A percentile compares a stretch with the other conserved stretches of the same genome.
Conservation (phyloP, 2,329 filamentous ascomycete genomes). For the Aspergillus udagawae region DNA sequence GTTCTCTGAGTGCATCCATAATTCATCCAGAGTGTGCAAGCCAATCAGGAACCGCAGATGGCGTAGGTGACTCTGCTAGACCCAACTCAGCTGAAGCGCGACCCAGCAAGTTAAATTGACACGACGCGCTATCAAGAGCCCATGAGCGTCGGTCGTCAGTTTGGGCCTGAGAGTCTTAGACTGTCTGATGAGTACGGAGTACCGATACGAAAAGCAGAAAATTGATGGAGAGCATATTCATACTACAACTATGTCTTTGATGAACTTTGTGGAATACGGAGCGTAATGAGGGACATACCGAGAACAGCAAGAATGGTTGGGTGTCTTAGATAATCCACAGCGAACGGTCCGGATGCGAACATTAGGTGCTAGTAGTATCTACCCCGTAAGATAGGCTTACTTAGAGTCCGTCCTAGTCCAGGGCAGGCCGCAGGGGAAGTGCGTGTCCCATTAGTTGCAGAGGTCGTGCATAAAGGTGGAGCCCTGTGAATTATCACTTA, state of each 20-base stretch:
- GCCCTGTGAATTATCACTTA: neutral
- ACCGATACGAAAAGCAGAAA: neutral
- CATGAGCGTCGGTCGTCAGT: slow-evolving; percentile 1
- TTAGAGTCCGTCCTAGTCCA: neutral
- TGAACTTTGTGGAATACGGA: neutral
- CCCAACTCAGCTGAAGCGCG: slow-evolving; percentile 7
- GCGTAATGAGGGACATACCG: neutral
- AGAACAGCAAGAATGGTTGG: neutral
- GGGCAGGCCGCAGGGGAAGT: neutral
- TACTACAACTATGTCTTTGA: neutral
- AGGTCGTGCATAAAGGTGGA: neutral
- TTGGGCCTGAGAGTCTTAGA: neutral
- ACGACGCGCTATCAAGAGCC: slow-evolving; percentile 14
- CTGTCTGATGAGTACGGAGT: neutral
- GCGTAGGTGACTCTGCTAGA: neutral
- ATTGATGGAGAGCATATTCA: neutral
- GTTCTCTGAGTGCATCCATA: neutral
- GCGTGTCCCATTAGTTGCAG: neutral
- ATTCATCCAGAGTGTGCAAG: neutral
- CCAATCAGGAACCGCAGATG: neutral
- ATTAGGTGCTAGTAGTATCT: neutral
- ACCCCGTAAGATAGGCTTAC: neutral
- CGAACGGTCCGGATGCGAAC: slow-evolving; percentile 2
- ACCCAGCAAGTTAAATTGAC: slow-evolving; percentile 15
- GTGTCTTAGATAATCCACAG: neutral